Evolutionary conservation across 2,329 filamentous ascomycete genomes (phyloP).

Genomic region (Pseudonectria foliicola): DNA sequence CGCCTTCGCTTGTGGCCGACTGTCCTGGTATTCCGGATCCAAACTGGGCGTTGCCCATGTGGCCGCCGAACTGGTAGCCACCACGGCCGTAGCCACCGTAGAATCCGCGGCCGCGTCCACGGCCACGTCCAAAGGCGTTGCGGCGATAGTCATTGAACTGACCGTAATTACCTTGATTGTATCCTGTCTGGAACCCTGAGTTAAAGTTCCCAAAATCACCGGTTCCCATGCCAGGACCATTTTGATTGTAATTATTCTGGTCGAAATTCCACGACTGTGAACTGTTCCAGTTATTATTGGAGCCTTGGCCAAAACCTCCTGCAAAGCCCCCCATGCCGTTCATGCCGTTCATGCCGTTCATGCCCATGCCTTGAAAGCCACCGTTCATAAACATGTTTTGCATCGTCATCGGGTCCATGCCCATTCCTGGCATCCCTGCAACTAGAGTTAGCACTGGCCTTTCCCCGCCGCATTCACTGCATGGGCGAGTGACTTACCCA

Average conservation of each 20-base stretch:
- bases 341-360: slow-evolving; percentile 71
- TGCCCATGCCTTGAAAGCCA: slow-evolving; percentile 72
- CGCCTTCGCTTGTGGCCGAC: slow-evolving; percentile 4
- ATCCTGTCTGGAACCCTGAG: slow-evolving; percentile 69
- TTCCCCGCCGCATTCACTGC: background rate
- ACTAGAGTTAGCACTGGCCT: slow-evolving; percentile 21
- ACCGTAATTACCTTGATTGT: slow-evolving; percentile 79
- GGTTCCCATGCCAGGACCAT: slow-evolving; percentile 71
- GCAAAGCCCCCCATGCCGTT: slow-evolving; percentile 70
- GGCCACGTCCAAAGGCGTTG: slow-evolving; percentile 59
- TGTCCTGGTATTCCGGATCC: slow-evolving; percentile 13
- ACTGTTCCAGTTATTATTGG: slow-evolving; percentile 74
- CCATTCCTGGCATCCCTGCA: slow-evolving; percentile 71
- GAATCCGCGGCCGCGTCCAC: slow-evolving; percentile 59
- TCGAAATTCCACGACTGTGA: slow-evolving; percentile 77
- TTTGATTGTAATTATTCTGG: slow-evolving; percentile 87
- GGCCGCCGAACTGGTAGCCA: slow-evolving; percentile 40
- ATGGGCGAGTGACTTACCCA: slow-evolving; percentile 58
- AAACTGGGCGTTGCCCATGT: slow-evolving; percentile 29
- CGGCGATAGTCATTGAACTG: slow-evolving; percentile 73
- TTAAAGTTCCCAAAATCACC: slow-evolving; percentile 77
- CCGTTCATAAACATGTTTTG: slow-evolving; percentile 74
- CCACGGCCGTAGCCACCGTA: slow-evolving; percentile 51
- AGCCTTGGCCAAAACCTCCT: slow-evolving; percentile 52
- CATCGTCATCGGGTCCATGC: slow-evolving; percentile 74